Evolutionary conservation across 306 rosid species (phyloP), one percentile per base, ranked within the genome.

Genomic region (Citrullus colocynthis): DNA sequence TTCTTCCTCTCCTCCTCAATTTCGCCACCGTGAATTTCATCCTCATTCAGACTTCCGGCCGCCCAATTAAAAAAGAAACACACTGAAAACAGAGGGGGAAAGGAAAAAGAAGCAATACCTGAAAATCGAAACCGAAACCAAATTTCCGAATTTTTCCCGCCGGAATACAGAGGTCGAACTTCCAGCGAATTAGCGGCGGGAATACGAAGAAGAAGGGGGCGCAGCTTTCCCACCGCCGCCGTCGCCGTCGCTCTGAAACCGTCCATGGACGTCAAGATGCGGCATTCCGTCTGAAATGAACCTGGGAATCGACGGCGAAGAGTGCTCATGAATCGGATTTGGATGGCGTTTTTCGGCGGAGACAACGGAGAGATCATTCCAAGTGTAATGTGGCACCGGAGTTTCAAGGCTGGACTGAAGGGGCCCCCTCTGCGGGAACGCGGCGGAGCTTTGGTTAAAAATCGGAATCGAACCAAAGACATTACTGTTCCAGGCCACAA

Each of bases 371-470:
- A 71, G 59, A 11, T 71, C 76, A 48, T 24, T 49, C 76, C 76
- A 71, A 71, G 58, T n/a, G 11, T 48, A 71, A 71, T 71, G 55
- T 60, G 56, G 6, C 75, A 44, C 56, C 56, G 55, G 34, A 42
- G 75, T 18, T 10, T 39, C 74, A 15, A 66, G 32, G 52, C 74
- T 66, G 74, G 74, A 66, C 74, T 66, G 74, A 66, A 66, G 74
- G 74, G 74, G 52, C 52, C 51, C 52, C 74, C 74, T 66, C 74
- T 36, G 75, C 18, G 56, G 37, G 55, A 42, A 67, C 34, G 54
- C 55, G 15, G 49, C 28, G 28, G 28, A 41, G 74, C 52, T 18
- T 15, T 21, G 75, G 37, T 13, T 69, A 5, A 44, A 11, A 67
- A 41, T 9, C 32, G 54, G 75, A 14, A 42, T 32, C n/a, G 56